These are phyloP conservation scores for Metschnikowia picachoensis DNA, from an alignment of 805 yeast genomes.

Conservation along the genomic window DNA sequence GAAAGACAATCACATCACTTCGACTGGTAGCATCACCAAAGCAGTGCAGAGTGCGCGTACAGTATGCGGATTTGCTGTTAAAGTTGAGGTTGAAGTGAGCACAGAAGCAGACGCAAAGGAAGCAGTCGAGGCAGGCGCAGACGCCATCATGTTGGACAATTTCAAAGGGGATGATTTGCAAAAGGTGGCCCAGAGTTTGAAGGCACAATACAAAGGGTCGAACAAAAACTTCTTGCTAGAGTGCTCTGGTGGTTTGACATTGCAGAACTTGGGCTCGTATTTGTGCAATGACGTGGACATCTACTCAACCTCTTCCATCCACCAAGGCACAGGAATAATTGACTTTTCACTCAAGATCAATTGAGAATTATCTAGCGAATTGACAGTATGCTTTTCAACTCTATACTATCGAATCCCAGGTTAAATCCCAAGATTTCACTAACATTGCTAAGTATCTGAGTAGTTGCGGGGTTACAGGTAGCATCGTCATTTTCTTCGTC, in stretches of 20 bases:
- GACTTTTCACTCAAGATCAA: slow-evolving; percentile 80
- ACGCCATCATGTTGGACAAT: slow-evolving; percentile 91
- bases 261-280: slow-evolving; percentile 59
- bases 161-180: slow-evolving; percentile 65
- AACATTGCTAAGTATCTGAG: slow-evolving; percentile 31
- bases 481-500: slow-evolving; percentile 11
- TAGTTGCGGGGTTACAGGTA: slow-evolving; percentile 20
- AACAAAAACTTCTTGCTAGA: slow-evolving; percentile 63
- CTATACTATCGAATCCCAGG: slow-evolving; percentile 39
- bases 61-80: slow-evolving; percentile 84
- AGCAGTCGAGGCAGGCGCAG: slow-evolving; percentile 94
- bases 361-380: slow-evolving; percentile 23
- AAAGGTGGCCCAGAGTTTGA: slow-evolving; percentile 60
- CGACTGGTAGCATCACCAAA: slow-evolving; percentile 84
- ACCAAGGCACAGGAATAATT: slow-evolving; percentile 81
- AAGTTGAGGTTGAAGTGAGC: slow-evolving; percentile 91
- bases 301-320: slow-evolving; percentile 86
- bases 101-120: slow-evolving; percentile 82
- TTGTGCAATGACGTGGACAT: slow-evolving; percentile 80
- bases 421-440: slow-evolving; percentile 40
- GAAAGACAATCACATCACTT: slow-evolving; percentile 90
- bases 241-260: slow-evolving; percentile 87
- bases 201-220: slow-evolving; percentile 47
- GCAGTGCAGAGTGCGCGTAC: slow-evolving; percentile 75
- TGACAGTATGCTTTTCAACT: slow-evolving; percentile 34